These are phyloP conservation scores for Pilatotrama ljubarskyi DNA, from an alignment of 768 basidiomycete species.

Conservation along the genomic window DNA sequence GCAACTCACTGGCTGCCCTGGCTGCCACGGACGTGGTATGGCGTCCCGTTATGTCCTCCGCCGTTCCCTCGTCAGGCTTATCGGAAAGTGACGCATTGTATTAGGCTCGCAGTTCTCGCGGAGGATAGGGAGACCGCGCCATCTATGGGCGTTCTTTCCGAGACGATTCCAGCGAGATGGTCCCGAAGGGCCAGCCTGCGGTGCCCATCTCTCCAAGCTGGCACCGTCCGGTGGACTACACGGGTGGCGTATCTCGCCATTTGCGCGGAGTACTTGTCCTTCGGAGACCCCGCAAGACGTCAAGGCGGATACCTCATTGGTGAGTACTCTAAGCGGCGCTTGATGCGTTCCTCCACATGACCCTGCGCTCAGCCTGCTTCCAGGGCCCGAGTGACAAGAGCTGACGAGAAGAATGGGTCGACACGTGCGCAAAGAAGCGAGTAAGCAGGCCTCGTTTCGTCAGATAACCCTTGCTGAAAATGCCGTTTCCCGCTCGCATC, in stretches of 20 bases:
- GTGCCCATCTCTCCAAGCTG: background rate
- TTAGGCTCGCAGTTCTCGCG: conserved; percentile 4
- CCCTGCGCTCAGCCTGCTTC: background rate
- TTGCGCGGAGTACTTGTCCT: background rate
- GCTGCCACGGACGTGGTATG: background rate
- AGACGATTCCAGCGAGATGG: background rate
- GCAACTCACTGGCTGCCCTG: conserved; percentile 10
- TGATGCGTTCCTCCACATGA: background rate
- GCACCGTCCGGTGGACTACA: background rate
- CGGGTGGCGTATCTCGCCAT: background rate
- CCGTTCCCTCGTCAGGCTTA: background rate
- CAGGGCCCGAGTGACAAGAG: conserved; percentile 9
- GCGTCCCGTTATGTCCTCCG: background rate
- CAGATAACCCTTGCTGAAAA: background rate
- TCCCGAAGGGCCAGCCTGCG: background rate
- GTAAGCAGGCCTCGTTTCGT: background rate
- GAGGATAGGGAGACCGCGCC: background rate
- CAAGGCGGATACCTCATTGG: background rate
- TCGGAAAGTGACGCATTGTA: background rate
- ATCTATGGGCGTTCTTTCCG: background rate
- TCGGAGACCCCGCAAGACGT: background rate
- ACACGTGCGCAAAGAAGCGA: background rate
- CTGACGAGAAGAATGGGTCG: background rate
- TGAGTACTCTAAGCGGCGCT: background rate
- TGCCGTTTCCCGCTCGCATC: background rate